Evolutionary conservation across 257 asterid species (phyloP).

Genomic region (Ehretia macrophylla): DNA sequence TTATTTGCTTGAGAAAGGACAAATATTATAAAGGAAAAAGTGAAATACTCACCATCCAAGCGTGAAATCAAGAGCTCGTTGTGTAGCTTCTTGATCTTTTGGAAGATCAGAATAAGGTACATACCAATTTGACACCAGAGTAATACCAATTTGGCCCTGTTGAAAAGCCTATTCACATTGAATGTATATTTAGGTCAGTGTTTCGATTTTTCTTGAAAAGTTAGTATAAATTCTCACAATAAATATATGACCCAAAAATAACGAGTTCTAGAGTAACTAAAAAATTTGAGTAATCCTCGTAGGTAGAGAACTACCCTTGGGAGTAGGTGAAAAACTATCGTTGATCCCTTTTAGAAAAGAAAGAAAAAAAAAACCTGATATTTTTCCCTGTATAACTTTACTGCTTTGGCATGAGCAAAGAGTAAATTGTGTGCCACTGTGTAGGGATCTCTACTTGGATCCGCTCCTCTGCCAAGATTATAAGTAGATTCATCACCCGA

Average conservation of each 20-base stretch:
- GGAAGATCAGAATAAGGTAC: not conserved
- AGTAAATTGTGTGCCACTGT: not conserved
- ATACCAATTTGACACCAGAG: not conserved
- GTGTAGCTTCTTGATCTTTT: not conserved
- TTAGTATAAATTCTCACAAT: too few species aligned
- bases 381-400: not conserved
- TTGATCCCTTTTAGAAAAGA: too few species aligned
- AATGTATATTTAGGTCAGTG: not conserved
- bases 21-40: not conserved
- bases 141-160: constrained; percentile 10
- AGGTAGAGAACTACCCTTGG: too few species aligned
- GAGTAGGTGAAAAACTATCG: too few species aligned
- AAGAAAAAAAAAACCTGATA: too few species aligned
- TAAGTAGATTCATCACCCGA: not conserved
- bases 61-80: constrained; percentile 4
- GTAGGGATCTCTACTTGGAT: not conserved
- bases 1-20: too few species aligned
- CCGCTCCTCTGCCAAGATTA: not conserved
- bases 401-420: constrained; percentile 11
- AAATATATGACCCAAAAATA: too few species aligned
- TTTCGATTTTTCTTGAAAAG: too few species aligned
- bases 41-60: constrained; percentile 10
- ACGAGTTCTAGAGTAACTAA: too few species aligned
- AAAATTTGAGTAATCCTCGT: too few species aligned
- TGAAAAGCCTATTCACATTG: not conserved